Evolutionary conservation across 2,329 filamentous ascomycete species (phyloP).

Genomic region (Aureobasidium pullulans): DNA sequence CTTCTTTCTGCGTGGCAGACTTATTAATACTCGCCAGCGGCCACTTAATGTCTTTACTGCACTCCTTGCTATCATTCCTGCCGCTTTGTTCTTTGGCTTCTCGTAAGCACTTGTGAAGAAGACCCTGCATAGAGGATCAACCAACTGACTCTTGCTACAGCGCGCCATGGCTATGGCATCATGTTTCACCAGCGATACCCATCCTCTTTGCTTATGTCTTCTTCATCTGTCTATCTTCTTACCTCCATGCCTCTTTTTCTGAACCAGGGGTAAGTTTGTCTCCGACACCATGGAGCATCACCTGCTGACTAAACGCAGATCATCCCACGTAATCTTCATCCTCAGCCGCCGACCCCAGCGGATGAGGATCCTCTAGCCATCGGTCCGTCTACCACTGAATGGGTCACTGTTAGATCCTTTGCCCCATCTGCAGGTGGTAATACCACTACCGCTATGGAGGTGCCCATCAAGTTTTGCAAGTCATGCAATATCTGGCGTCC

Average conservation of each 20-base stretch:
- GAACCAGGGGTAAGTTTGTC: conserved; percentile 74
- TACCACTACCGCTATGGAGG: conserved; percentile 73
- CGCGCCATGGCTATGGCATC: conserved; percentile 75
- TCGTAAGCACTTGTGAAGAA: conserved; percentile 45
- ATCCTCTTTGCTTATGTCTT: conserved; percentile 88
- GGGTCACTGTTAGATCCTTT: conserved; percentile 67
- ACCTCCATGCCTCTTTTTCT: conserved; percentile 82
- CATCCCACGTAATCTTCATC: conserved; percentile 83
- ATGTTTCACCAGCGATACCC: conserved; percentile 82
- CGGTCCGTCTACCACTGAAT: conserved; percentile 83
- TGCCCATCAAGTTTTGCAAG: conserved; percentile 96
- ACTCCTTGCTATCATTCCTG: conserved; percentile 69
- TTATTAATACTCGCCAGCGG: conserved; percentile 79
- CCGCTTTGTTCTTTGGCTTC: conserved; percentile 74
- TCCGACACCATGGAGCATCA: not conserved
- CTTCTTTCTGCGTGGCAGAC: conserved; percentile 77
- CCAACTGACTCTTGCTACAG: conserved; percentile 27
- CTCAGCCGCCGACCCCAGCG: conserved; percentile 67
- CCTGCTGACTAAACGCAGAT: conserved; percentile 52
- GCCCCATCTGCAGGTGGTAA: conserved; percentile 51
- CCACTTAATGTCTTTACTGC: conserved; percentile 88
- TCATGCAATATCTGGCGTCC: conserved; percentile 97
- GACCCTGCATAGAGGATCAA: not conserved
- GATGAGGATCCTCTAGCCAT: conserved; percentile 74
- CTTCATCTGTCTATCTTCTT: conserved; percentile 85